Percentiles rank a stretch among this genome's conserved stretches.
These are phyloP conservation scores for Carex scoparia DNA, from an alignment of 176 grass and related monocot genomes.

Conservation along the genomic window DNA sequence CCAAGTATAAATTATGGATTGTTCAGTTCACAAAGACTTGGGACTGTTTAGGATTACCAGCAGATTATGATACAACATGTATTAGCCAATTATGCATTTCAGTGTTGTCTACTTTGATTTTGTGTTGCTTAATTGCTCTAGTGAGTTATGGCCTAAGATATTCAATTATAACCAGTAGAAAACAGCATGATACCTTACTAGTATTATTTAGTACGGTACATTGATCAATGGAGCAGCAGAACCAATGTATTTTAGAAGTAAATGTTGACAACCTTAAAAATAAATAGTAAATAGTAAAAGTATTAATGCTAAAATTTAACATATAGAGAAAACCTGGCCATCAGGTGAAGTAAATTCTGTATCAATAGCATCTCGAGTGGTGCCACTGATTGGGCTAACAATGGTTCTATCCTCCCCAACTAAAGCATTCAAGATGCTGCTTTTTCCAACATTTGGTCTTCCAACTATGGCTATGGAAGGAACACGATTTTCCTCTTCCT, in stretches of 20 bases:
- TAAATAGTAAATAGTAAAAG: neutral
- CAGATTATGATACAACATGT: neutral
- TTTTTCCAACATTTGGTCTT: conserved; percentile 99
- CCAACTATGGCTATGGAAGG: conserved; percentile 93
- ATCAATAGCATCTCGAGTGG: conserved; percentile 96
- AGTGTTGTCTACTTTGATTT: neutral
- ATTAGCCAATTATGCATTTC: neutral
- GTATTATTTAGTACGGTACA: neutral
- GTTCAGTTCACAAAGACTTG: neutral
- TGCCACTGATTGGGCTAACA: conserved; percentile 95
- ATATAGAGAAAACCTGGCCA: conserved; percentile 55
- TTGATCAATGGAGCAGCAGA: neutral
- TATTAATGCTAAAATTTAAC: neutral
- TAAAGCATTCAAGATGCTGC: conserved; percentile 93
- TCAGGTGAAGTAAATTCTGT: conserved; percentile 69
- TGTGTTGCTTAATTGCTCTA: neutral
- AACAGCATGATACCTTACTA: neutral
- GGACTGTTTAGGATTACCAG: neutral
- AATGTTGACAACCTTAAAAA: neutral
- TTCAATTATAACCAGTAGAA: neutral
- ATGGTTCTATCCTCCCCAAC: conserved; percentile 95
- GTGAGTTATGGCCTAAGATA: neutral
- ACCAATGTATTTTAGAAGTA: neutral
- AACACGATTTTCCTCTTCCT: conserved; percentile 61
- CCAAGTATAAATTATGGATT: conserved; percentile 10